Evolutionary conservation across 2,329 filamentous ascomycete species (phyloP), one percentile per base, ranked within the genome.

Genomic region (Fusarium graminum): DNA sequence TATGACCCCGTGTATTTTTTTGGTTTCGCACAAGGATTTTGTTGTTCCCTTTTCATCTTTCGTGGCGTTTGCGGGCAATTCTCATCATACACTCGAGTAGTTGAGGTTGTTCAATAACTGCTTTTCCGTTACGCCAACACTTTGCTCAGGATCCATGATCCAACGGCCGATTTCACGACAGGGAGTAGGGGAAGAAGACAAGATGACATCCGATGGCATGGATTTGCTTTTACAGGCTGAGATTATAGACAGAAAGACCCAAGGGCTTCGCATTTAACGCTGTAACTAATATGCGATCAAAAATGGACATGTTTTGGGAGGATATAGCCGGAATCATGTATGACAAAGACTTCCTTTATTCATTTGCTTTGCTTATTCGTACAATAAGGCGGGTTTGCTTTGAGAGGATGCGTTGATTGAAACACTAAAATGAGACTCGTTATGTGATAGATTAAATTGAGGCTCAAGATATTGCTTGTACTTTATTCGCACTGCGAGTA

Each of bases 281-380:
- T 78, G 76, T 77, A 77, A 73, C 69, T 77, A 77, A 77, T 78
- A 76, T 71, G 73, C 71, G 68, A 75, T 63, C 60, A 75, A 76
- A 76, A 77, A 67, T 68, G 72, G 65, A 63, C 65, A 67, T 67
- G 71, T 67, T 76, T 40, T 22, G 22, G 59, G 59, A 74, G 73
- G 74, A 57, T 75, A 76, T 72, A 69, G 67, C 64, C 63, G 68
- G 71, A 66, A 66, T 68, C 66, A 76, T 75, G 74, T 77, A 75
- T 69, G 73, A 74, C 69, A 75, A 77, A 73, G 65, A 71, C 65
- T 72, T 67, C 62, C 63, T 72, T 67, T 68, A 69, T 54, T 58
- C 61, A 60, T 59, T 66, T 70, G 63, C 67, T 52, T 52, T 46
- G 40, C 49, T 66, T 67, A 63, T 73, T 67, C 50, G 43, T 51